These are phyloP conservation scores for Parachaetomium inaequale DNA, from an alignment of 495 filamentous ascomycete species.

Conservation along the genomic window DNA sequence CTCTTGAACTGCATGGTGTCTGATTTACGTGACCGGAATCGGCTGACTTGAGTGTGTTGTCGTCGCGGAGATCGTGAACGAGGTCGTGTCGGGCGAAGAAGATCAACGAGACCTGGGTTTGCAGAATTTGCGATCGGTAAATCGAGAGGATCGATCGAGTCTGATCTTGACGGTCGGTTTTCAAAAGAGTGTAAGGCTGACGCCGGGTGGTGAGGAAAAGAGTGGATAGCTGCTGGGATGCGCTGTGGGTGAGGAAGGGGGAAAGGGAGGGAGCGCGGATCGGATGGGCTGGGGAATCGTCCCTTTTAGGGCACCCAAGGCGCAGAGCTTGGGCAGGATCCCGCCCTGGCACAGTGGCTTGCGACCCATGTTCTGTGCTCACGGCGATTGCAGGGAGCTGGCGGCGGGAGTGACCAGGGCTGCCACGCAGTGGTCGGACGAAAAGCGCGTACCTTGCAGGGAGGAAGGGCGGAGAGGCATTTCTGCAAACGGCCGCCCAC, in stretches of 20 bases:
- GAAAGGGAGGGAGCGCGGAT: conserved; percentile 20
- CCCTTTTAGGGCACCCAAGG: conserved; percentile 26
- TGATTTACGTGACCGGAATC: neutral
- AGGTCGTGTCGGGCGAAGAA: neutral
- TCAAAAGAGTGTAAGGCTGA: conserved; percentile 36
- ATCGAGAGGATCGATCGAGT: conserved; percentile 6
- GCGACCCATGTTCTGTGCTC: neutral
- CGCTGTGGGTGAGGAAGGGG: conserved; percentile 19
- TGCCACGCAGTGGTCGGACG: conserved; percentile 15
- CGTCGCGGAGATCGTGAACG: conserved; percentile 3
- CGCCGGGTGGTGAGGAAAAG: conserved; percentile 32
- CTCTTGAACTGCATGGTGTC: conserved; percentile 40
- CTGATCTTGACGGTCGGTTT: conserved; percentile 3
- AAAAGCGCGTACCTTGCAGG: conserved; percentile 23
- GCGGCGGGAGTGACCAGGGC: conserved; percentile 3
- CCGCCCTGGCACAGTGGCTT: conserved; percentile 11
- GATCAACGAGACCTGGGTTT: conserved; percentile 16
- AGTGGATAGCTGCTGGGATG: conserved; percentile 32
- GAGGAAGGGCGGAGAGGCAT: neutral
- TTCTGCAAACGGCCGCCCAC: neutral
- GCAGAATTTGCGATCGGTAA: conserved; percentile 9
- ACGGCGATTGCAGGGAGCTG: neutral
- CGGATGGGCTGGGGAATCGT: conserved; percentile 22
- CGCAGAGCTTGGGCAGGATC: conserved; percentile 2
- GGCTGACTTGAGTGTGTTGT: neutral